Base-by-base conservation (phyloP, 805 yeast genomes). In the Pichia kluyveri region DNA sequence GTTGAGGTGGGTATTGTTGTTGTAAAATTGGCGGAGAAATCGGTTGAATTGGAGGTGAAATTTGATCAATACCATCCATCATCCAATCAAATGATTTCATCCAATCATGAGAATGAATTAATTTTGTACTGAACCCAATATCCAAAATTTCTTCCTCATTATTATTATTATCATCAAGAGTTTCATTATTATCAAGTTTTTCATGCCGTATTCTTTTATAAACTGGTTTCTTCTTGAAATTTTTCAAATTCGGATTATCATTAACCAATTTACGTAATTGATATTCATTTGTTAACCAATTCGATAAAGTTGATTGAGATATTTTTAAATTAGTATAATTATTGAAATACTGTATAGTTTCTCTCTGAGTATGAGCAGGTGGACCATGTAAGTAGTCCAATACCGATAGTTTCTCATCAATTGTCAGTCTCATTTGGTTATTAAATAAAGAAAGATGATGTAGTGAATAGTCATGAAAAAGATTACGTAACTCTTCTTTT, bases 241-340 rank as follows among this genome's bases (percentile, higher is more conserved):
- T 52, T 18, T 51, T 56, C n/a, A 58, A 46, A 30, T 58, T 48
- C 10, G 69, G 69, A 46, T 60, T 60, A 2, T 55, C 52, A 3
- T 31, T 38, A 26, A 43, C 57, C 44, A 57, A 54, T 5, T 51
- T 45, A 5, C 71, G 53, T 5, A 67, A 39, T 7, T 46, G 45
- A 0, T 46, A 38, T 46, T 66, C 68, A 39, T 54, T 58, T 9
- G 58, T 18, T 1, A 53, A 50, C 71, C 71, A 67, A 15, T 58
- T 61, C 1, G 69, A 64, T 34, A 67, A 49, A 1, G 70, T 65
- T 8, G 68, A 66, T 51, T 63, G 69, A 23, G 69, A 64, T 15
- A 67, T 59, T 19, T 65, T 50, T 47, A 67, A 66, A 32, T 45
- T 41, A 10, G 49, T 50, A 14, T 45, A 51, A 1, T 45, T 41